Conservation (phyloP, 169 alveolate species). For the Toxoplasma gondii region DNA sequence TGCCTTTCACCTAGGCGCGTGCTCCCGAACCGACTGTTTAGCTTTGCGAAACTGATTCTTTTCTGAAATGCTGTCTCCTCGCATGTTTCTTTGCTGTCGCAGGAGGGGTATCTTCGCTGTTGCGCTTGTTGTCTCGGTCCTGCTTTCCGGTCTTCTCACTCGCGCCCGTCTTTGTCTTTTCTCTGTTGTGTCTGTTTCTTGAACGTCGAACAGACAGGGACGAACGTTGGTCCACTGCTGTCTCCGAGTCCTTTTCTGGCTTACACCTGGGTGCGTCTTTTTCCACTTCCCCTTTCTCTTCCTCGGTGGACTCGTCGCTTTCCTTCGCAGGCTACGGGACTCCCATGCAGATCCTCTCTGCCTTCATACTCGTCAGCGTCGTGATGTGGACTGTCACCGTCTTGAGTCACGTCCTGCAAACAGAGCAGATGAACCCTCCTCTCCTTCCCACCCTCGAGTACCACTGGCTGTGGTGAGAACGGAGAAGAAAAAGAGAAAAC, state of each 20-base stretch:
- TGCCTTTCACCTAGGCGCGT: no score
- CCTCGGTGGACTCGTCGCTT: not conserved
- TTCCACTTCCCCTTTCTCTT: not conserved
- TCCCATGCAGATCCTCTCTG: constrained; percentile 42
- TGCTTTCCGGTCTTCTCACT: not conserved
- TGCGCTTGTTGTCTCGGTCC: not conserved
- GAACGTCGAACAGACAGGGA: not conserved
- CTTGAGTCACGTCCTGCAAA: constrained; percentile 34
- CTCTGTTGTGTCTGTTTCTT: not conserved
- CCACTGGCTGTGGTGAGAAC: constrained; percentile 14
- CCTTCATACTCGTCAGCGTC: constrained; percentile 22
- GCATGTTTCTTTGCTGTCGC: not conserved
- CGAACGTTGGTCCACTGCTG: no score
- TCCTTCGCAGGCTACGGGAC: constrained; percentile 38
- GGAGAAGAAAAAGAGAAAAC: not conserved
- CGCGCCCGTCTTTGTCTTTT: not conserved
- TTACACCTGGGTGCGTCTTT: not conserved
- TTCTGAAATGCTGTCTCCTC: not conserved
- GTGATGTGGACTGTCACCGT: constrained; percentile 39
- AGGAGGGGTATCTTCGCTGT: not conserved
- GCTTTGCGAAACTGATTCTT: not conserved
- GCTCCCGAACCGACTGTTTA: no score
- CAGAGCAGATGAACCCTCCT: constrained; percentile 25
- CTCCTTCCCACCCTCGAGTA: constrained; percentile 34
- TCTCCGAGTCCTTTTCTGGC: not conserved